Conservation (phyloP, 257 asterid genomes). For the Nicotiana tomentosiformis region DNA sequence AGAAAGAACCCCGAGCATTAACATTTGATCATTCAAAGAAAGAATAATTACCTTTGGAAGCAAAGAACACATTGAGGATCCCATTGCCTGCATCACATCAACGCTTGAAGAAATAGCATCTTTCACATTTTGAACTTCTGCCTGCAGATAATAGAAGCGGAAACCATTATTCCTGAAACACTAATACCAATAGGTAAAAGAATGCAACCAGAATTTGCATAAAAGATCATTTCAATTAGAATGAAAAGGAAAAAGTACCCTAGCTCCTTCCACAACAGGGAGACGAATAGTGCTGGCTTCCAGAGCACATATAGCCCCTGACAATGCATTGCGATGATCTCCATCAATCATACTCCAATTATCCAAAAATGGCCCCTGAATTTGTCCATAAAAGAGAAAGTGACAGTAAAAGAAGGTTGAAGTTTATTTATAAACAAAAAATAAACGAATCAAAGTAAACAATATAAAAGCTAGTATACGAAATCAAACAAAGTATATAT, state of each 20-base stretch:
- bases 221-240: background rate
- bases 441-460: background rate
- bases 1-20: background rate
- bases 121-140: constrained; percentile 50
- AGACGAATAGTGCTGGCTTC: constrained; percentile 63
- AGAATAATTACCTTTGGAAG: constrained; percentile 43
- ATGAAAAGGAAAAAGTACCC: constrained; percentile 36
- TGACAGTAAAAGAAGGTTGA: constrained; percentile 1
- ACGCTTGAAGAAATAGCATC: constrained; percentile 69
- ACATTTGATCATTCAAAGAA: background rate
- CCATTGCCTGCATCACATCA: constrained; percentile 80
- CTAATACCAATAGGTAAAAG: background rate
- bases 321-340: constrained; percentile 53
- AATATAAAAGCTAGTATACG: background rate
- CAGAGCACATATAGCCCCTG: constrained; percentile 54
- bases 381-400: constrained; percentile 7
- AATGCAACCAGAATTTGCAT: background rate
- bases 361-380: constrained; percentile 60
- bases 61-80: constrained; percentile 56
- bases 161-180: background rate
- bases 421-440: background rate
- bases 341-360: constrained; percentile 50
- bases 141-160: constrained; percentile 39
- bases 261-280: constrained; percentile 69
- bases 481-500: background rate